Evolutionary conservation across 1,284 basidiomycete species (phyloP).

Genomic region (Ustanciosporium gigantosporum): DNA sequence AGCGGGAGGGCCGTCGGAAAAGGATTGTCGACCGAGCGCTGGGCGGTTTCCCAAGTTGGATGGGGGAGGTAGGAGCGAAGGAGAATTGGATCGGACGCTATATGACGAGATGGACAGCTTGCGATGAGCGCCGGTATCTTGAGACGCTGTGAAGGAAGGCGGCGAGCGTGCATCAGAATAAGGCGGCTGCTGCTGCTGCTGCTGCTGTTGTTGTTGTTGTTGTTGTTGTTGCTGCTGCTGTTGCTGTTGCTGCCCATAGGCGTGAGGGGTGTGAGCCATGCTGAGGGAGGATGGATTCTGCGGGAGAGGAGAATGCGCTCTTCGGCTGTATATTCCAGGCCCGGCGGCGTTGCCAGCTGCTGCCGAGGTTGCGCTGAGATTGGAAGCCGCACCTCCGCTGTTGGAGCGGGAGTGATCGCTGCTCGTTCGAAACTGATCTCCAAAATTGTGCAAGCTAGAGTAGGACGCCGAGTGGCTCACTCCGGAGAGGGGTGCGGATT

Average conservation of each 20-base stretch:
- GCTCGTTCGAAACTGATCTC: conserved; percentile 8
- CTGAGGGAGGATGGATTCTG: conserved; percentile 1
- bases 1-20: conserved; percentile 30
- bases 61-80: background rate
- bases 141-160: background rate
- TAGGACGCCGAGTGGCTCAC: no score
- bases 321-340: conserved; percentile 1
- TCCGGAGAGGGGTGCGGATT: no score
- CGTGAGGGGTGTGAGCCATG: background rate
- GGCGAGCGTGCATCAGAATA: conserved; percentile 1
- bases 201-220: no score
- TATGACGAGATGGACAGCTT: background rate
- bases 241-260: background rate
- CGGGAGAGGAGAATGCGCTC: conserved; percentile 1
- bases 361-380: conserved; percentile 7
- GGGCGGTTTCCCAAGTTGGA: conserved; percentile 4
- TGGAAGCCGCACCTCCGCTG: conserved; percentile 13
- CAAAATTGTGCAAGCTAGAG: conserved; percentile 3
- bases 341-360: no score
- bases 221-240: no score
- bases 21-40: conserved; percentile 33
- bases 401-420: conserved; percentile 22
- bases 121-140: background rate
- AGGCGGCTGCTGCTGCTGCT: conserved; percentile 1
- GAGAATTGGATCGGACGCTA: background rate